Base-by-base conservation (phyloP, 2,329 filamentous ascomycete species). In the Diaporthe sp. region DNA sequence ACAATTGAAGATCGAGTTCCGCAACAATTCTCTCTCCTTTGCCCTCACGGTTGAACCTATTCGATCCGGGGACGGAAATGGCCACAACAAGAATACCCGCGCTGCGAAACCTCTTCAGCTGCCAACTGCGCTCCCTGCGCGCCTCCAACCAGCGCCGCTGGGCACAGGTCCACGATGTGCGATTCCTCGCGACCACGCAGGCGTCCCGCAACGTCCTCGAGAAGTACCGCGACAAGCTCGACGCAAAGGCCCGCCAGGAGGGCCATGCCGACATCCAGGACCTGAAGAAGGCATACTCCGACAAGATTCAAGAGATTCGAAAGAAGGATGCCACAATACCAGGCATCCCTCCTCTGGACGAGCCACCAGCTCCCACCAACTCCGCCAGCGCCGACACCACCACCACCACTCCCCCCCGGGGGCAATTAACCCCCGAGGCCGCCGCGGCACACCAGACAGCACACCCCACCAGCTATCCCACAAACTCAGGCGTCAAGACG, bases 91-190 rank as follows among this genome's bases (percentile, higher is more conserved):
- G 87, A 78, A 82, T 86, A 44, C 85, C 86, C 65, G 82, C 85
- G 34, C 83, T 92, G 53, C 89, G 89, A 53, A 85, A 88, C 75
- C 79, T 90, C 44, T 78, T 82, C 74, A 79, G 79, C 78, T 80
- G 80, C 74, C 81, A 82, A 17, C 71, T 82, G 59, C 83, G 82
- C 72, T 77, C 80, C 15, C 79, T 82, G 39, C 82, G 82, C 77
- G 80, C 81, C 72, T 78, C 82, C 74, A 82, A 86, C 79, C 96
- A 98, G 84, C 91, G 93, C 74, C 92, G 96, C 82, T 97, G 95
- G 94, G 96, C 96, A 2, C 95, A 95, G 81, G 95, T 98, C 42
- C 95, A 97, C 84, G 95, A 98, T 84, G 92, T 98, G 65, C 95
- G 96, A 78, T 98, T 96, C 88, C 90, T 98, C 61, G 94, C 94